Conservation (phyloP, 2,329 filamentous ascomycete species). For the Shiraia bambusicola region DNA sequence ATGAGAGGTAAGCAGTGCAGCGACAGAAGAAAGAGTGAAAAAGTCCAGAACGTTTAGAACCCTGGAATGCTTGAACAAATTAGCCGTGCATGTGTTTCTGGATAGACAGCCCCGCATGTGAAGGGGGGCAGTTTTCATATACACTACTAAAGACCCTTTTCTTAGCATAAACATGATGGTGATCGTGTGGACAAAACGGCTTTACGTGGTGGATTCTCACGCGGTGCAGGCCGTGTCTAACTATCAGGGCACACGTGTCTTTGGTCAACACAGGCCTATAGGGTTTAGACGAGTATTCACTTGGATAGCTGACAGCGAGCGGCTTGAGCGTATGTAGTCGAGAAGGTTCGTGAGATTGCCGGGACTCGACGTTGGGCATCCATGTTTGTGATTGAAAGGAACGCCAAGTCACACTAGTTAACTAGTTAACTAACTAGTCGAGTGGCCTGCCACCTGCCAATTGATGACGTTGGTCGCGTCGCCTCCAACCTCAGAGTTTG, state of each 20-base stretch:
- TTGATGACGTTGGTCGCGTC: no score
- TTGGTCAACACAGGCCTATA: conserved; percentile 3
- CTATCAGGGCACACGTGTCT: conserved; percentile 11
- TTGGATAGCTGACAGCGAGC: neutral
- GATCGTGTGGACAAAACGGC: conserved; percentile 22
- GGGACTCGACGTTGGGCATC: neutral
- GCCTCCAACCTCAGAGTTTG: no score
- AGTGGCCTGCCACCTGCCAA: neutral
- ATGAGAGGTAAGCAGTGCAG: conserved; percentile 2
- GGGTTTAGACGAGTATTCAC: neutral
- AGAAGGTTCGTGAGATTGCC: neutral
- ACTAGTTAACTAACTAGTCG: no score
- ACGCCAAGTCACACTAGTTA: neutral
- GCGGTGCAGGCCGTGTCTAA: conserved; percentile 15
- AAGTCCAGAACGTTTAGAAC: no score
- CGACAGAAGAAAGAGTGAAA: conserved; percentile 11
- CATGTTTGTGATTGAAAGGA: conserved; percentile 3
- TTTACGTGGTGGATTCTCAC: conserved; percentile 14
- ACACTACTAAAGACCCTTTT: conserved; percentile 14
- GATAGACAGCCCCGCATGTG: conserved; percentile 18
- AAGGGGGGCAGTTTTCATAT: conserved; percentile 13
- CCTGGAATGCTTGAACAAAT: conserved; percentile 5
- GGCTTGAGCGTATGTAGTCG: neutral
- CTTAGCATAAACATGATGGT: conserved; percentile 21
- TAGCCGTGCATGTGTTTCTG: conserved; percentile 13